Conservation (phyloP, 345 rosid species). For the Carallia brachiata region DNA sequence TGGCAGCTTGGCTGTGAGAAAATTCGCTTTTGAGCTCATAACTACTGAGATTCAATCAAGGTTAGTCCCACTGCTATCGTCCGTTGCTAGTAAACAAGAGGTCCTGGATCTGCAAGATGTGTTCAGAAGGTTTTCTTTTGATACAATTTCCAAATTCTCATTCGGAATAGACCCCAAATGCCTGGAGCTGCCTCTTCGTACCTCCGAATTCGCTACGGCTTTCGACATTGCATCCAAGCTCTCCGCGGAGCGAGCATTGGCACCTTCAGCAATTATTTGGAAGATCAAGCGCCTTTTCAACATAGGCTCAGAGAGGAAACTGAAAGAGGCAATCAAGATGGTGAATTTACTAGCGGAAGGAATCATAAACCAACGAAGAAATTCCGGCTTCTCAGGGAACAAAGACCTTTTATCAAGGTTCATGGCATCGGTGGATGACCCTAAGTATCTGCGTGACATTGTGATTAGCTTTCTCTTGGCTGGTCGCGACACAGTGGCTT, state of each 20-base stretch:
- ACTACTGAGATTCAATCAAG: constrained; percentile 39
- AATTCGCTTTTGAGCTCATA: constrained; percentile 44
- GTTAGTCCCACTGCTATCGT: constrained; percentile 41
- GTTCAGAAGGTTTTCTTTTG: background rate
- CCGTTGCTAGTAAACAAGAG: constrained; percentile 1
- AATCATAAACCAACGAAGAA: background rate
- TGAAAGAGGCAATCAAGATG: background rate
- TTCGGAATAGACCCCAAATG: background rate
- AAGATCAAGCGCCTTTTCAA: background rate
- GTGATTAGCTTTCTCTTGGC: constrained; percentile 44
- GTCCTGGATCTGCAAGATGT: background rate
- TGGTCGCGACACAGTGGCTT: constrained; percentile 56
- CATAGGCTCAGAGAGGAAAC: background rate
- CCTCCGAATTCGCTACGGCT: background rate
- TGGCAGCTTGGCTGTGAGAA: constrained; percentile 44
- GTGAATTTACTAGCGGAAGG: background rate
- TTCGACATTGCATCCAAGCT: background rate
- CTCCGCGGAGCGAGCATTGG: background rate
- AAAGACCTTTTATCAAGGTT: background rate
- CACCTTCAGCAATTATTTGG: background rate
- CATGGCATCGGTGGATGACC: background rate
- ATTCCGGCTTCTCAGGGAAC: background rate
- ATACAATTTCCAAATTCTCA: background rate
- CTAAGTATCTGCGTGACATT: background rate
- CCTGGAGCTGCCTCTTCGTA: background rate